Evolutionary conservation across 208 protist species (phyloP), one percentile per base, ranked within the genome.

Genomic region (Trypanosoma avium): DNA sequence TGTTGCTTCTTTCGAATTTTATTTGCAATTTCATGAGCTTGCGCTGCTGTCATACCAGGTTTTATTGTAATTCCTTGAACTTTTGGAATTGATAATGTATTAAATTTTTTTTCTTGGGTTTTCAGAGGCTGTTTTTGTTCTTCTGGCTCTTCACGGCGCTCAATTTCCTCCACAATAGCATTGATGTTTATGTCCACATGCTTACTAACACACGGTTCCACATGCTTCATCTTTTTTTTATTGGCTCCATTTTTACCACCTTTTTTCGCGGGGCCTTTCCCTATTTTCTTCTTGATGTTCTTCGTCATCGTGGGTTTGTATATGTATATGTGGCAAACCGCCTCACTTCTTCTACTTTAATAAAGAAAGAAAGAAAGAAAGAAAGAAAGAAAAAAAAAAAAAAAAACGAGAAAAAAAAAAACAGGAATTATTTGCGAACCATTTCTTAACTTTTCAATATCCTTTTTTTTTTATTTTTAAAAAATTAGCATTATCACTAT

Each of bases 31-130:
- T 71, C 70, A 29, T 52, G 54, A 12, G 72, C 82, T 54, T 95
- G 88, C 52, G 73, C 63, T 24, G 78, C 73, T 8, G 88, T 92
- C 81, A 88, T 88, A 43, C 83, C 88, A 27, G 56, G 76, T 56
- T 91, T 94, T 5, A 89, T 48, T 29, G 52, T 45, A 47, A 88
- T 70, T n/a, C 73, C 74, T 27, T 82, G 75, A 24, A 61, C n/a
- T 2, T 73, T 42, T n/a, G 26, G 21, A 13, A 21, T 1, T 7
- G 58, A 22, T 13, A 0, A 61, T 70, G 24, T 56, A 57, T 84
- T 69, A 22, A 72, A 17, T 4, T 67, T 67, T 61, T 73, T 75
- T 47, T 65, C 61, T 53, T 81, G 62, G 5, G 22, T 59, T 36
- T 76, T 75, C 53, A 45, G 58, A 10, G 17, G 19, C 19, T 45